These are phyloP conservation scores for Pseudocercospora crystallina DNA, from an alignment of 2,329 filamentous ascomycete species.

Conservation along the genomic window DNA sequence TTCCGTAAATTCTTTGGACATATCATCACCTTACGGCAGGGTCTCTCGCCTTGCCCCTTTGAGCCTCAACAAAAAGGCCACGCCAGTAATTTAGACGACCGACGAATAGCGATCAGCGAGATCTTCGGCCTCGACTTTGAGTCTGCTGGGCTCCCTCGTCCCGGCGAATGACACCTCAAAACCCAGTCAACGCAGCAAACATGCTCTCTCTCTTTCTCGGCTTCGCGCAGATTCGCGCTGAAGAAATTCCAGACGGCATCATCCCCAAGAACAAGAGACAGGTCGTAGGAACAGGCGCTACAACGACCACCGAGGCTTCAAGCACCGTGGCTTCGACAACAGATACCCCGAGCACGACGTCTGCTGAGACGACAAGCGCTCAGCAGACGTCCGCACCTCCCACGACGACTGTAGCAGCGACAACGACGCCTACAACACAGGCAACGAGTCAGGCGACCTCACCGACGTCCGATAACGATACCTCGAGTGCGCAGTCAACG, in stretches of 20 bases:
- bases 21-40: too few species aligned
- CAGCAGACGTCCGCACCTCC: conserved; percentile 9
- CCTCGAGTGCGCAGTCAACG: conserved; percentile 14
- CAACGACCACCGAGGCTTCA: conserved; percentile 10
- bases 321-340: conserved; percentile 9
- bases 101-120: too few species aligned
- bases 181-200: conserved; percentile 11
- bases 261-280: conserved; percentile 36
- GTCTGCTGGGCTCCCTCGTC: background rate
- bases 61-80: too few species aligned
- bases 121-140: background rate
- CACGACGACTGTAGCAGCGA: conserved; percentile 4
- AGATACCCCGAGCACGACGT: conserved; percentile 10
- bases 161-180: conserved; percentile 13
- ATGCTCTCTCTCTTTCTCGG: conserved; percentile 33
- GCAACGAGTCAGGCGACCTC: conserved; percentile 1
- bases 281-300: conserved; percentile 33
- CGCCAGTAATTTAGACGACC: too few species aligned
- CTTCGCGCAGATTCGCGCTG: conserved; percentile 32
- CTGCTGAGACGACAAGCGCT: conserved; percentile 11
- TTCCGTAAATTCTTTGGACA: too few species aligned
- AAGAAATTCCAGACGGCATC: conserved; percentile 34
- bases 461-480: conserved; percentile 8
- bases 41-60: too few species aligned
- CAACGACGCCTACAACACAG: conserved; percentile 3